A percentile compares a stretch with the other conserved stretches of the same genome.
These are phyloP conservation scores for Sordaria brevicollis DNA, from an alignment of 495 filamentous ascomycete species.

Conservation along the genomic window DNA sequence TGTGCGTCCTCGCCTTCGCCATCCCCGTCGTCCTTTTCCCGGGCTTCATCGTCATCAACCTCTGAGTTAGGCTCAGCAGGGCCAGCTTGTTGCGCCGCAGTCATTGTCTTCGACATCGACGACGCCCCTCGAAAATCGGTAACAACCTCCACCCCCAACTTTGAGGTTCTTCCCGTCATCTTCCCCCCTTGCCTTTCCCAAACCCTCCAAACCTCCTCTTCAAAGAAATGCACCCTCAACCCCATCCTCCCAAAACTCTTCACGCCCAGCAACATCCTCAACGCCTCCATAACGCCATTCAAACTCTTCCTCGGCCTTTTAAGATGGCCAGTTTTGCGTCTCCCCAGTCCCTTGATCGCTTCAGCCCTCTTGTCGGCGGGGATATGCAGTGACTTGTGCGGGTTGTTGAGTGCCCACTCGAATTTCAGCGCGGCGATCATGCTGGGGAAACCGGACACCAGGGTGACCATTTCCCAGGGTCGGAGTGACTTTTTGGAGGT, in stretches of 20 bases:
- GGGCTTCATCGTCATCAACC: neutral
- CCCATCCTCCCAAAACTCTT: conserved; percentile 73
- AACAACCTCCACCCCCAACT: conserved; percentile 39
- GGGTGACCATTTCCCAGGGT: conserved; percentile 88
- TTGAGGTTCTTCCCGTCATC: conserved; percentile 10
- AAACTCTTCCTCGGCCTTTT: conserved; percentile 48
- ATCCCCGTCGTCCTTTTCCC: neutral
- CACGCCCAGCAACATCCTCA: conserved; percentile 70
- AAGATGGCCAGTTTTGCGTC: conserved; percentile 32
- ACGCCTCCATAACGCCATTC: conserved; percentile 54
- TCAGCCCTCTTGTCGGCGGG: conserved; percentile 43
- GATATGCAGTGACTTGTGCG: conserved; percentile 65
- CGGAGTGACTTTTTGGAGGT: conserved; percentile 56
- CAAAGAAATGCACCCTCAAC: conserved; percentile 73
- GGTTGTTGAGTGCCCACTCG: conserved; percentile 94
- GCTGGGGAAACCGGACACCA: conserved; percentile 84
- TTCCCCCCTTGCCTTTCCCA: conserved; percentile 57
- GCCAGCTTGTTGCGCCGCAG: too few relatives aligned
- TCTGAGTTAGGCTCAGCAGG: neutral
- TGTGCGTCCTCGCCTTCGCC: conserved; percentile 1
- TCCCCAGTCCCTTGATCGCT: conserved; percentile 16
- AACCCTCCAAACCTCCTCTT: conserved; percentile 48
- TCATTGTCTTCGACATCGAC: too few relatives aligned
- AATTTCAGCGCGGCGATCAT: conserved; percentile 85
- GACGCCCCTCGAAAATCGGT: conserved; percentile 37